Conservation (phyloP, 2,329 filamentous ascomycete genomes). For the Furcasterigmium sp. region DNA sequence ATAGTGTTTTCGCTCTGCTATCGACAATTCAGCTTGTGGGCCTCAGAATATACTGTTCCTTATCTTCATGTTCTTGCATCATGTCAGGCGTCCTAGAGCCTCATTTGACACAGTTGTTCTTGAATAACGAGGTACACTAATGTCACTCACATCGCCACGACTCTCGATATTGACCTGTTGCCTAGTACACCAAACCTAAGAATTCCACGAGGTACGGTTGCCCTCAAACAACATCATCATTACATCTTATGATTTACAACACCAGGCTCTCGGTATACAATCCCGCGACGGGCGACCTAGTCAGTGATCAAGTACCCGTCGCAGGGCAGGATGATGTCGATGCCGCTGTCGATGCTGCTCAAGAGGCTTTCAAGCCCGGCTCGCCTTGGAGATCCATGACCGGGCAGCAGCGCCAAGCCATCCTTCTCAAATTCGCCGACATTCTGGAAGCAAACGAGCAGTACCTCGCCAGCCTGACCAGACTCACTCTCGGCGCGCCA, state of each 20-base stretch:
- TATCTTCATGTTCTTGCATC: too few relatives aligned
- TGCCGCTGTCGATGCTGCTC: slow-evolving; percentile 39
- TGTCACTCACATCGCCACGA: too few relatives aligned
- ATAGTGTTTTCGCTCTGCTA: too few relatives aligned
- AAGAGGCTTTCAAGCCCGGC: slow-evolving; percentile 33
- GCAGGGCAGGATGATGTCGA: slow-evolving; percentile 40
- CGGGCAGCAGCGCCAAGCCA: slow-evolving; percentile 27
- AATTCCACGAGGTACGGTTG: slow-evolving; percentile 38
- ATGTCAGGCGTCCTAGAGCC: background rate
- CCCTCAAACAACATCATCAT: slow-evolving; percentile 17
- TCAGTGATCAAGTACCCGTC: slow-evolving; percentile 40
- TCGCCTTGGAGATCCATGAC: slow-evolving; percentile 31
- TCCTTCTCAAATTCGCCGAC: slow-evolving; percentile 37
- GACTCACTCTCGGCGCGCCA: slow-evolving; percentile 41
- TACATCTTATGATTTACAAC: background rate
- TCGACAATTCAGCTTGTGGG: too few relatives aligned
- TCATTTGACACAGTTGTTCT: slow-evolving; percentile 29
- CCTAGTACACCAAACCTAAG: slow-evolving; percentile 30
- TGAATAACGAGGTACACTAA: slow-evolving; percentile 29
- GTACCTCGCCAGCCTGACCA: slow-evolving; percentile 30
- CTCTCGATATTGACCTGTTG: slow-evolving; percentile 3
- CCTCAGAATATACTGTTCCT: too few relatives aligned
- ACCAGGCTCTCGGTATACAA: slow-evolving; percentile 40
- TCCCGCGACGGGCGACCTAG: slow-evolving; percentile 41
- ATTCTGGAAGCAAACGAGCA: slow-evolving; percentile 31